Conservation (phyloP, 352 stramenopile genomes). For the Heterotrichella gracilis region DNA sequence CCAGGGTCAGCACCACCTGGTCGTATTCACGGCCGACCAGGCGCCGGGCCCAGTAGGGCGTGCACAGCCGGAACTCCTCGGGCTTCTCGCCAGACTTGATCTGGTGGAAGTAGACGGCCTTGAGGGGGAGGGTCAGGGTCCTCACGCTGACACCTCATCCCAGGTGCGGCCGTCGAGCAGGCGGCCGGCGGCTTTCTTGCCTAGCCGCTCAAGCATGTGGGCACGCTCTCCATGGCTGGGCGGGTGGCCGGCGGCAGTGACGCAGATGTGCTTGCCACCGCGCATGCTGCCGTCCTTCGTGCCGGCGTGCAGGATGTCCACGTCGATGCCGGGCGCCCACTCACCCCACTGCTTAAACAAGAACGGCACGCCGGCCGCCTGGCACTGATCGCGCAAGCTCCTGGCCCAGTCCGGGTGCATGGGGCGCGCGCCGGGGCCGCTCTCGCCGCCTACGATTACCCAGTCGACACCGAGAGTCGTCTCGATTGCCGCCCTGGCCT, state of each 20-base stretch:
- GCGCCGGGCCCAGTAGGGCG: neutral
- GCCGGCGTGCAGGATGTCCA: slow-evolving; percentile 1
- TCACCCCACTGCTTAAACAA: slow-evolving; percentile 11
- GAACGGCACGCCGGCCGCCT: slow-evolving; percentile 7
- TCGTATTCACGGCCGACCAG: neutral
- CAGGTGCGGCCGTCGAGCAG: slow-evolving; percentile 6
- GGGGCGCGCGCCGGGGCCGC: slow-evolving; percentile 3
- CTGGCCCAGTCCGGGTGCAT: slow-evolving; percentile 11
- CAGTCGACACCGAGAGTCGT: slow-evolving; percentile 5
- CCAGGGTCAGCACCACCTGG: slow-evolving; percentile 1
- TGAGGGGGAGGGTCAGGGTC: neutral
- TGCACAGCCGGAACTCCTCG: neutral
- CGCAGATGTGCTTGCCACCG: neutral
- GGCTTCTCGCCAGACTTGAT: slow-evolving; percentile 2
- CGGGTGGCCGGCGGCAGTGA: neutral
- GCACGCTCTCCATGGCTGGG: neutral
- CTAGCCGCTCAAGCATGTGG: neutral
- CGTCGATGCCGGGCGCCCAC: neutral
- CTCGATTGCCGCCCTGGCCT: no score
- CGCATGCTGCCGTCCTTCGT: no score
- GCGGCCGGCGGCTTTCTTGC: slow-evolving; percentile 11
- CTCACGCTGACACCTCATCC: slow-evolving; percentile 4
- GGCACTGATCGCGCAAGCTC: slow-evolving; percentile 10
- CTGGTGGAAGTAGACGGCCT: neutral
- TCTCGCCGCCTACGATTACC: slow-evolving; percentile 10